Conservation (phyloP, 805 yeast genomes). For the Candida lessepsii region DNA sequence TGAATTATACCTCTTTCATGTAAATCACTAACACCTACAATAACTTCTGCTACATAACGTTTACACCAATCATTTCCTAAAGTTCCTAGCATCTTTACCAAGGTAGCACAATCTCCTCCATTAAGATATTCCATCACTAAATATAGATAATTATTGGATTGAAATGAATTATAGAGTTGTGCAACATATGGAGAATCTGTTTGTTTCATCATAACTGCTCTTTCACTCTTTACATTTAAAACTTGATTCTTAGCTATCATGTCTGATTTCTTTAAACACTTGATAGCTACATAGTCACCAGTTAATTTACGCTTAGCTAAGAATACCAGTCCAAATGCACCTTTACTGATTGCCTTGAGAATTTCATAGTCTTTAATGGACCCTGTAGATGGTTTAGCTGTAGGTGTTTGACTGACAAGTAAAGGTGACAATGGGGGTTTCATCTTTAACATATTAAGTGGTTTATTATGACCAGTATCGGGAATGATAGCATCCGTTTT, state of each 20-base stretch:
- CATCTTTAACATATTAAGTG: constrained; percentile 9
- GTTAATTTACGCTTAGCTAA: constrained; percentile 79
- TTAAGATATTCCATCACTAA: constrained; percentile 94
- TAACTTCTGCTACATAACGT: constrained; percentile 84
- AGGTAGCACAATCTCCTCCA: constrained; percentile 94
- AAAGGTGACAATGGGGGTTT: constrained; percentile 81
- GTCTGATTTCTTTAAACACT: constrained; percentile 85
- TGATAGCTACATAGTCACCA: constrained; percentile 94
- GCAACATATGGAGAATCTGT: constrained; percentile 93
- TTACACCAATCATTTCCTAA: constrained; percentile 85
- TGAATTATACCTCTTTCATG: constrained; percentile 89
- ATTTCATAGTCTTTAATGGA: constrained; percentile 87
- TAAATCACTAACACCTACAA: constrained; percentile 85
- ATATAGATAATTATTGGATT: constrained; percentile 79
- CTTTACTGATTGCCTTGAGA: constrained; percentile 89
- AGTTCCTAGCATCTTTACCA: constrained; percentile 77
- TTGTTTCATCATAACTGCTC: constrained; percentile 98
- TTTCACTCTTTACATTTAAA: constrained; percentile 87
- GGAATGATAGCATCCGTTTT: too few relatives aligned
- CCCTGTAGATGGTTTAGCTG: constrained; percentile 54
- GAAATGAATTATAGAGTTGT: constrained; percentile 82
- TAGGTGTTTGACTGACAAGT: constrained; percentile 61
- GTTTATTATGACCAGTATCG: too few relatives aligned
- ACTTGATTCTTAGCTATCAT: constrained; percentile 98
- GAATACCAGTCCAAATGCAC: constrained; percentile 96